Base-by-base conservation (phyloP, 1,284 basidiomycete species). In the Porogramme epimiltina region DNA sequence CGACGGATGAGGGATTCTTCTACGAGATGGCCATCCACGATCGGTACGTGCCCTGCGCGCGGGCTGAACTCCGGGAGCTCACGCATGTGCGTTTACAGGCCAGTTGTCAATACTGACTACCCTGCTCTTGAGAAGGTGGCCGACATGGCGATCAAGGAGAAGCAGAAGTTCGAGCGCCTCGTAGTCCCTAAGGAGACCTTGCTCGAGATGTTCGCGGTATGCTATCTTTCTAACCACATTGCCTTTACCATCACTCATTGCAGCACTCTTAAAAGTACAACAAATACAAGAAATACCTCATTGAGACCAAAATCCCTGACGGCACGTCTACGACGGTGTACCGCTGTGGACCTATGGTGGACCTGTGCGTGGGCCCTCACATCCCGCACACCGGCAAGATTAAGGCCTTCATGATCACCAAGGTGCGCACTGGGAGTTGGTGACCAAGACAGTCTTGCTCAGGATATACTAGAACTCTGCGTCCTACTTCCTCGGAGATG, bases 1-100 rank as follows among this genome's bases (percentile, higher is more conserved):
- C 97, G 19, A 95, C 94, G 3, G 95, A 98, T 39, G 96, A 99
- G 25, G 97, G 97, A 15, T 99, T 99, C 82, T 99, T 97, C 82
- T 99, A 99, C 71, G 97, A 99, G 71, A 99, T 99, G 97, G 84
- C 81, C 6, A 91, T 89, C 51, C 74, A 83, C 36, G 85, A 91
- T 49, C 76, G 87, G 85, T 82, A 31, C 36, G 44, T 31, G 74
- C 28, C 62, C 15, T n/a, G 9, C 25, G 10, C 19, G 31, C n/a
- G 31, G 25, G 15, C 24, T 16, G n/a, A 44, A 40, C 48, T 40
- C 44, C 55, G 10, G 24, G 6, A 3, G 28, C 16, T 48, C 25
- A 11, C 25, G 18, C 36, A 3, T 24, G 24, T 5, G 15, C 9
- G 4, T 23, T 33, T 34, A 51, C 54, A 89, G 91, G 63, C 82